phyloP scores from a whole-genome alignment of 2,329 filamentous ascomycete species.

The Knoxdaviesia capensis region DNA sequence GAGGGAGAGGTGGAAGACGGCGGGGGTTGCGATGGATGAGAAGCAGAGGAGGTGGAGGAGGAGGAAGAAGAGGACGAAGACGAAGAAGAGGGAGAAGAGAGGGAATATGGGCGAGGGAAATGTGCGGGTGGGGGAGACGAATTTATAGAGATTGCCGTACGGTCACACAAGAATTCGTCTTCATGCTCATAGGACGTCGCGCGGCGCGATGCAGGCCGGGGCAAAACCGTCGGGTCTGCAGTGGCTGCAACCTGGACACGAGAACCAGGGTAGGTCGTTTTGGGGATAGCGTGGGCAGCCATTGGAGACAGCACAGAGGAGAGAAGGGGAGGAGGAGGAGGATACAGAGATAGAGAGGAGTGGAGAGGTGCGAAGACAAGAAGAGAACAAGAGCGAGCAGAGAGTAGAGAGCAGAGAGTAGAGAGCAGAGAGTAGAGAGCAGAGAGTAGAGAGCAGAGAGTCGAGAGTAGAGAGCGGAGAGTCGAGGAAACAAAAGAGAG shows the following conservation, averaged over 20 bases:
- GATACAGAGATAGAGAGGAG: not conserved
- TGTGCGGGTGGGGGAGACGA: too few relatives aligned
- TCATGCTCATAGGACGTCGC: too few relatives aligned
- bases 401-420: not conserved
- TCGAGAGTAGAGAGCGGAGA: not conserved
- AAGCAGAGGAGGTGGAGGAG: not conserved
- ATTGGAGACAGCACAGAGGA: not conserved
- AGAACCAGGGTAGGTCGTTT: too few relatives aligned
- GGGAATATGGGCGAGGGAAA: not conserved
- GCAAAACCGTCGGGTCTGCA: too few relatives aligned
- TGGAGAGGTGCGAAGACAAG: not conserved
- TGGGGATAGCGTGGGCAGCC: too few relatives aligned
- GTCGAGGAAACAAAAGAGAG: too few relatives aligned
- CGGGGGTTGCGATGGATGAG: too few relatives aligned
- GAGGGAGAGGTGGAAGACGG: too few relatives aligned
- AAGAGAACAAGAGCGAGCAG: not conserved
- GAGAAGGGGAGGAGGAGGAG: not conserved
- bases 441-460: not conserved
- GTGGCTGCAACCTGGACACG: too few relatives aligned
- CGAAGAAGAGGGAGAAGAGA: not conserved
- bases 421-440: not conserved
- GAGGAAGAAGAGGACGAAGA: not conserved
- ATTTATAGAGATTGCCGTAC: too few relatives aligned
- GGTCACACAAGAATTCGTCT: too few relatives aligned
- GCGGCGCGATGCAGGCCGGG: too few relatives aligned